phyloP scores from a whole-genome alignment of 73 alveolate genomes.

The Paramecium tetraurelia region DNA sequence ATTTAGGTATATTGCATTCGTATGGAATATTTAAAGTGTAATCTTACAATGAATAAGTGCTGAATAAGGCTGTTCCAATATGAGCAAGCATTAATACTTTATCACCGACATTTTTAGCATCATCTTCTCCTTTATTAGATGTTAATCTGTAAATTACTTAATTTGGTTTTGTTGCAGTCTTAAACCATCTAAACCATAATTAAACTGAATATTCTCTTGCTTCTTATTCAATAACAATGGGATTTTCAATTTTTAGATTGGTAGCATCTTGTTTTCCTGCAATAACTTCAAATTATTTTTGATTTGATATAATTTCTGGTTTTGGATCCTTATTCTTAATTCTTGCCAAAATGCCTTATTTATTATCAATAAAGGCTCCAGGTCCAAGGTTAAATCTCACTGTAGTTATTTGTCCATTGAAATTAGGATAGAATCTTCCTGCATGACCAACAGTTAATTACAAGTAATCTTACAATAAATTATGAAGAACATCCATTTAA shows the following conservation, averaged over 20 bases:
- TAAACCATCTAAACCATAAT: constrained; percentile 31
- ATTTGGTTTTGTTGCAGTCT: neutral
- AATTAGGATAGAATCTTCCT: constrained; percentile 28
- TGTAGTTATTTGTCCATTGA: constrained; percentile 23
- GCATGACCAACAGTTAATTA: constrained; percentile 40
- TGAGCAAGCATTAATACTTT: neutral
- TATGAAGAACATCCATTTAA: constrained; percentile 29
- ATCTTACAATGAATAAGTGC: neutral
- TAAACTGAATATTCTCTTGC: constrained; percentile 11
- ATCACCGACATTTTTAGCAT: constrained; percentile 24
- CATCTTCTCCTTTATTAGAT: neutral
- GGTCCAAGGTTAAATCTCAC: constrained; percentile 36
- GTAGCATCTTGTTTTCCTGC: constrained; percentile 31
- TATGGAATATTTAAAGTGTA: neutral
- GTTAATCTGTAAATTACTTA: constrained; percentile 12
- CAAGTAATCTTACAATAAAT: neutral
- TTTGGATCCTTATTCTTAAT: constrained; percentile 38
- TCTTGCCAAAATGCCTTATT: constrained; percentile 28
- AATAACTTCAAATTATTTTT: neutral
- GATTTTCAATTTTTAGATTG: neutral
- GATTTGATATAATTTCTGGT: neutral
- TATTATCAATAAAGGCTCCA: constrained; percentile 29
- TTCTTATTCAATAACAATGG: neutral
- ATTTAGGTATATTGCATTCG: constrained; percentile 5
- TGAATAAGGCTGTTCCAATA: neutral